Percentiles rank a stretch among this genome's conserved stretches.
These are phyloP conservation scores for Poteriospumella lacustris DNA, from an alignment of 108 stramenopile genomes.

Conservation along the genomic window DNA sequence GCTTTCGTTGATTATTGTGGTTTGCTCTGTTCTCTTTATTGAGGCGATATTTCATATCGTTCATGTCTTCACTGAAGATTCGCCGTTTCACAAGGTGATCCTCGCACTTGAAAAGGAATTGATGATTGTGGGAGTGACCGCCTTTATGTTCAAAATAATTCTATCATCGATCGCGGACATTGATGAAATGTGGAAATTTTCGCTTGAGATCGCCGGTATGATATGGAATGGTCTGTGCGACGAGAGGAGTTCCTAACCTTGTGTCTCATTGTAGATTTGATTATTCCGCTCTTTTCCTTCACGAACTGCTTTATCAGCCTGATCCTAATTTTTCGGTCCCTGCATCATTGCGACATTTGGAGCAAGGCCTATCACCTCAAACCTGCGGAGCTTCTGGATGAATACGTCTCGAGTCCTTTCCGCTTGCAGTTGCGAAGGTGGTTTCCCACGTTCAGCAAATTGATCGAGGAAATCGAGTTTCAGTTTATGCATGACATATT, in stretches of 20 bases:
- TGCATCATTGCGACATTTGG: neutral
- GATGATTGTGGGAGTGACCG: neutral
- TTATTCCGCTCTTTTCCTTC: constrained; percentile 9
- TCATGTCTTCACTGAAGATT: neutral
- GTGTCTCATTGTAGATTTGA: constrained; percentile 1
- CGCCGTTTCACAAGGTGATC: neutral
- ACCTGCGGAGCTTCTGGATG: neutral
- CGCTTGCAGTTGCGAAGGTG: neutral
- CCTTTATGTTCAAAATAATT: neutral
- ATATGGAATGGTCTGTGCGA: no score
- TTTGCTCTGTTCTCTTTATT: neutral
- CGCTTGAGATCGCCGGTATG: no score
- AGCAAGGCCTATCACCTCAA: neutral
- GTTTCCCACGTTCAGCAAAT: neutral
- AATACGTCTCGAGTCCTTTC: neutral
- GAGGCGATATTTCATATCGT: neutral
- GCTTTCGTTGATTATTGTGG: neutral
- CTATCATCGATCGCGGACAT: no score
- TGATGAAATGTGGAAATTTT: no score
- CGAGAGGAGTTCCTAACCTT: no score
- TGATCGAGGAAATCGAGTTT: constrained; percentile 1
- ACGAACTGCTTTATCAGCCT: neutral
- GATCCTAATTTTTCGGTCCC: neutral
- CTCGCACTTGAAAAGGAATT: neutral
- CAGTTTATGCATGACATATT: neutral